phyloP scores from a whole-genome alignment of 139 green algal species.

The Coccomyxa sp. region DNA sequence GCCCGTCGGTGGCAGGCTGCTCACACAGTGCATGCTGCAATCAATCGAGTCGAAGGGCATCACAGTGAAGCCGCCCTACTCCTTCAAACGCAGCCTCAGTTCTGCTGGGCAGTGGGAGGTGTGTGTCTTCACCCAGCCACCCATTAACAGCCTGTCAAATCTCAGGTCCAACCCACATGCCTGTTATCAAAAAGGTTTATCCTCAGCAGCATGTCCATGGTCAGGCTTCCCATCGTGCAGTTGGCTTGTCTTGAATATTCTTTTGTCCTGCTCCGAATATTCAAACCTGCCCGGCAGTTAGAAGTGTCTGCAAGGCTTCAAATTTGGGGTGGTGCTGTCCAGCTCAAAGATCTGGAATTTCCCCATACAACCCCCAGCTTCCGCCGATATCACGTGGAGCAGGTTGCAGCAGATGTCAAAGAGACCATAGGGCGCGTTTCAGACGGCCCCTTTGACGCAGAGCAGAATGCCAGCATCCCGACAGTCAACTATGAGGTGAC shows the following conservation, averaged over 20 bases:
- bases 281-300: neutral
- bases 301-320: too few relatives aligned
- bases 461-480: conserved; percentile 72
- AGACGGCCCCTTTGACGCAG: conserved; percentile 71
- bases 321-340: neutral
- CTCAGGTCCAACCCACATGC: too few relatives aligned
- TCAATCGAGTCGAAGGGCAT: conserved; percentile 42
- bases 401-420: conserved; percentile 76
- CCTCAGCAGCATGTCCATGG: too few relatives aligned
- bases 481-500: conserved; percentile 81
- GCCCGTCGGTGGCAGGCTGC: conserved; percentile 66
- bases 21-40: conserved; percentile 58
- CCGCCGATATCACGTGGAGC: conserved; percentile 38
- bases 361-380: conserved; percentile 42
- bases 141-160: too few relatives aligned
- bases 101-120: conserved; percentile 64
- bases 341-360: conserved; percentile 34
- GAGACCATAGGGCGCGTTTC: conserved; percentile 72
- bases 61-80: conserved; percentile 65
- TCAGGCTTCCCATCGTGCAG: neutral
- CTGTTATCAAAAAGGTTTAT: too few relatives aligned
- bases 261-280: neutral
- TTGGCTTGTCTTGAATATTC: neutral
- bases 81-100: conserved; percentile 66
- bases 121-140: neutral